Percentiles rank a stretch among this genome's conserved stretches.
These are phyloP conservation scores for Boletales sp. DNA, from an alignment of 768 basidiomycete species.

Conservation along the genomic window DNA sequence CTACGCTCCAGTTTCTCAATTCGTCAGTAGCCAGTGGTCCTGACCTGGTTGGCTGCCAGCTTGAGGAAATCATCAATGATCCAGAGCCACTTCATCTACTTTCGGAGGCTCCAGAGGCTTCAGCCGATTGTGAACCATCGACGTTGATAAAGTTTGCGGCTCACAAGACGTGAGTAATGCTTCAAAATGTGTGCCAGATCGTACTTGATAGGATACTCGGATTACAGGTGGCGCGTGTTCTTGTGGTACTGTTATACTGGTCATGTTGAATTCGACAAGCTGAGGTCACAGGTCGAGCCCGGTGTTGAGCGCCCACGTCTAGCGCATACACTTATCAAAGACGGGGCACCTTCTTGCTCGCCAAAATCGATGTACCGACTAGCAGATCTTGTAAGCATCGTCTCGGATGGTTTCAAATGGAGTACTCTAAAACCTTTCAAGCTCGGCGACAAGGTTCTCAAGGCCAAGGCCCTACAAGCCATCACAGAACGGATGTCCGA, in stretches of 20 bases:
- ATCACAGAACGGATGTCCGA: constrained; percentile 14
- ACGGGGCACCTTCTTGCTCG: constrained; percentile 21
- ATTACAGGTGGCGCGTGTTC: constrained; percentile 13
- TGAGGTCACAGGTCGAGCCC: constrained; percentile 8
- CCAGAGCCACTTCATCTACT: not conserved
- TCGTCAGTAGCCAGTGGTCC: constrained; percentile 2
- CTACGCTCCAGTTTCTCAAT: constrained; percentile 7
- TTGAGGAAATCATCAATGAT: constrained; percentile 8
- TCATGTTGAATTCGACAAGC: constrained; percentile 4
- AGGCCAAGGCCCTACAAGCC: constrained; percentile 13
- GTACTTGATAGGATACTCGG: not conserved
- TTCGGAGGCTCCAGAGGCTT: not conserved
- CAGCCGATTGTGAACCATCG: not conserved
- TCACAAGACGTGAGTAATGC: constrained; percentile 7
- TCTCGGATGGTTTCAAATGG: not conserved
- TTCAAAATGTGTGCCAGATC: not conserved
- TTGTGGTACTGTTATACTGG: constrained; percentile 20
- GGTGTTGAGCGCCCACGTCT: not conserved
- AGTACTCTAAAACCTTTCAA: not conserved
- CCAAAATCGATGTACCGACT: constrained; percentile 38
- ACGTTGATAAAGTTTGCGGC: constrained; percentile 8
- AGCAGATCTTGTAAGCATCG: constrained; percentile 26
- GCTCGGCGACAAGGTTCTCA: constrained; percentile 18
- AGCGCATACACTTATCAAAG: not conserved
- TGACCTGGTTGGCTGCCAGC: not conserved